phyloP scores from a whole-genome alignment of 75 land plant genomes.

The Pseudotsuga menziesii region DNA sequence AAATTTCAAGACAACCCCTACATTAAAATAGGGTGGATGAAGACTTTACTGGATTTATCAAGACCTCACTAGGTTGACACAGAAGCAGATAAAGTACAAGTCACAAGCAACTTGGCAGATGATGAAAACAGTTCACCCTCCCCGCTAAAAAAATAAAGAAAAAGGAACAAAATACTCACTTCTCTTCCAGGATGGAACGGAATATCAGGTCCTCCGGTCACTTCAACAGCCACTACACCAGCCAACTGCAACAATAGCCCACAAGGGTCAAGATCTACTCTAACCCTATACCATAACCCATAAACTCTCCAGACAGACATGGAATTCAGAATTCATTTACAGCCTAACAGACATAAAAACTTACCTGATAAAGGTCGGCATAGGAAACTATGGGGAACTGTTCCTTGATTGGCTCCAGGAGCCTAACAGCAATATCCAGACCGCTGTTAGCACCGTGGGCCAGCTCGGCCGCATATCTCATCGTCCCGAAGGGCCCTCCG shows the following conservation, averaged over 20 bases:
- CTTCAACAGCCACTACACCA: constrained; percentile 96
- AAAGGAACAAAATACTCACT: constrained; percentile 30
- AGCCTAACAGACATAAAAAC: not conserved
- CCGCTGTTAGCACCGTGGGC: constrained; percentile 87
- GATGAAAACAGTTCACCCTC: not conserved
- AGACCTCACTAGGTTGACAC: not conserved
- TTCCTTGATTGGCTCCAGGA: constrained; percentile 80
- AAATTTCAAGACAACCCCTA: not conserved
- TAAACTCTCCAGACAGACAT: not conserved
- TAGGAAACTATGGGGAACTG: constrained; percentile 77
- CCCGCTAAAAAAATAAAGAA: not conserved
- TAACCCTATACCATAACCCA: not conserved
- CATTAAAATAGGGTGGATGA: not conserved
- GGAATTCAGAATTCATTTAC: not conserved
- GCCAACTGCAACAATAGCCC: constrained; percentile 52
- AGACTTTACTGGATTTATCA: not conserved
- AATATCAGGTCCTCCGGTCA: constrained; percentile 93
- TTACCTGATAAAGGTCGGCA: constrained; percentile 88
- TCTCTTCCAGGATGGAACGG: constrained; percentile 91
- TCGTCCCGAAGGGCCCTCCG: constrained; percentile 99
- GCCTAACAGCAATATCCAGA: constrained; percentile 74
- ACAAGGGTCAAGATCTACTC: not conserved
- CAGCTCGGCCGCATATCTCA: constrained; percentile 51
- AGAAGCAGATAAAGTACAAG: not conserved
- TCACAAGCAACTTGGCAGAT: too few relatives aligned